Conservation (phyloP, 306 rosid species). For the Macrotyloma uniflorum region DNA sequence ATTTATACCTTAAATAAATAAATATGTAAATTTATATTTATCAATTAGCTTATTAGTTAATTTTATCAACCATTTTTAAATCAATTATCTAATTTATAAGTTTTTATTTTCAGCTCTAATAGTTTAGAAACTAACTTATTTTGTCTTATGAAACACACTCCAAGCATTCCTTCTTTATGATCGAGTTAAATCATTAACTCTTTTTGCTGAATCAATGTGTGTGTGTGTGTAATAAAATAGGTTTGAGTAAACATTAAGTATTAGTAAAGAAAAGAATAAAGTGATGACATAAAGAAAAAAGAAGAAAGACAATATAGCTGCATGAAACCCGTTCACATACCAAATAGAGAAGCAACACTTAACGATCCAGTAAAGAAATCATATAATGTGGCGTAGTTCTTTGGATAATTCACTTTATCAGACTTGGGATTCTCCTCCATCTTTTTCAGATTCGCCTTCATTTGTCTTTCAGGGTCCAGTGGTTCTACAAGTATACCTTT, state of each 20-base stretch:
- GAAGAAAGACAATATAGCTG: not conserved
- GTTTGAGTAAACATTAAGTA: not conserved
- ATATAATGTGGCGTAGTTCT: conserved; percentile 29
- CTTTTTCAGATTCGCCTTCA: conserved; percentile 17
- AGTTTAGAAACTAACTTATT: too few relatives aligned
- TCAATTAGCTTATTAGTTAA: too few relatives aligned
- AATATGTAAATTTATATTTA: too few relatives aligned
- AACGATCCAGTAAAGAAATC: not conserved
- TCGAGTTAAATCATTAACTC: not conserved
- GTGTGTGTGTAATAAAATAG: too few relatives aligned
- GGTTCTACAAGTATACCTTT: conserved; percentile 37
- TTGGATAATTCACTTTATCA: not conserved
- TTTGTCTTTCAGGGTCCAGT: conserved; percentile 2
- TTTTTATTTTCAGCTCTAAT: too few relatives aligned
- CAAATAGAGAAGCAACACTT: not conserved
- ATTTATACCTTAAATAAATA: too few relatives aligned
- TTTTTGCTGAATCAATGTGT: not conserved
- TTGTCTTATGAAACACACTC: not conserved
- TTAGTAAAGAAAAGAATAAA: not conserved
- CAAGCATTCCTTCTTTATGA: not conserved
- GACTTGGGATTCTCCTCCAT: not conserved
- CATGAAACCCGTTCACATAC: conserved; percentile 11
- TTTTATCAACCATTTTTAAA: too few relatives aligned
- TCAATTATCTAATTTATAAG: too few relatives aligned
- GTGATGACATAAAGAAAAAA: not conserved